phyloP scores from a whole-genome alignment of 176 grass and related monocot genomes.

The Ensete glaucum region DNA sequence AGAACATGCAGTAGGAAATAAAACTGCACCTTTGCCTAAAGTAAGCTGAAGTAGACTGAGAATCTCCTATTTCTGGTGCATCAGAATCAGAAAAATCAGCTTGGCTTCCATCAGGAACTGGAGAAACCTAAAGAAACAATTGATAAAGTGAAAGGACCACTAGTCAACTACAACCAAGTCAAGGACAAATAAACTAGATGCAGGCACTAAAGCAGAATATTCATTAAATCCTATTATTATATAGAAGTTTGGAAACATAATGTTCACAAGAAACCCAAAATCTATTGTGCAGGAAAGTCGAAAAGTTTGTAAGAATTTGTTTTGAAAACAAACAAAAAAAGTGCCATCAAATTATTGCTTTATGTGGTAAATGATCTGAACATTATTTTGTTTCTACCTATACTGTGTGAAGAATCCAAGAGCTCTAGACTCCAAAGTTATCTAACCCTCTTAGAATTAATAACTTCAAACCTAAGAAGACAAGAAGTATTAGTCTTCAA shows the following conservation, averaged over 20 bases:
- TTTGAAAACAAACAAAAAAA: background rate
- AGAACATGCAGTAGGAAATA: conserved; percentile 10
- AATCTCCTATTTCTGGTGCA: conserved; percentile 52
- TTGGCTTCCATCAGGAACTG: conserved; percentile 59
- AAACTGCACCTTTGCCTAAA: conserved; percentile 60
- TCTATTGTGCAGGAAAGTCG: too few species aligned
- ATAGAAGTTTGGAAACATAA: background rate
- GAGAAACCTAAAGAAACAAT: conserved; percentile 58
- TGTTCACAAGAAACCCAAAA: background rate
- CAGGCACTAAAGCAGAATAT: background rate
- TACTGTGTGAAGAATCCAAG: too few species aligned
- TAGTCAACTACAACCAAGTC: conserved; percentile 11
- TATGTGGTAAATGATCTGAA: too few species aligned
- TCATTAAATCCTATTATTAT: background rate
- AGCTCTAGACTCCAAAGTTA: too few species aligned
- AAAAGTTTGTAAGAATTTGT: too few species aligned
- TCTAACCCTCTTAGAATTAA: too few species aligned
- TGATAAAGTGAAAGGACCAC: background rate
- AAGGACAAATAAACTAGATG: background rate
- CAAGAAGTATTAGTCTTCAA: too few species aligned
- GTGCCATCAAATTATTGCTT: background rate
- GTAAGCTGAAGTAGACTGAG: conserved; percentile 31
- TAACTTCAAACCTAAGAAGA: too few species aligned
- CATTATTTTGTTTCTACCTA: too few species aligned
- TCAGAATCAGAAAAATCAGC: conserved; percentile 53